Percentiles rank a stretch among this genome's conserved stretches.
Evolutionary conservation across 2,329 filamentous ascomycete genomes (phyloP).

Genomic region (Colletotrichum lini): DNA sequence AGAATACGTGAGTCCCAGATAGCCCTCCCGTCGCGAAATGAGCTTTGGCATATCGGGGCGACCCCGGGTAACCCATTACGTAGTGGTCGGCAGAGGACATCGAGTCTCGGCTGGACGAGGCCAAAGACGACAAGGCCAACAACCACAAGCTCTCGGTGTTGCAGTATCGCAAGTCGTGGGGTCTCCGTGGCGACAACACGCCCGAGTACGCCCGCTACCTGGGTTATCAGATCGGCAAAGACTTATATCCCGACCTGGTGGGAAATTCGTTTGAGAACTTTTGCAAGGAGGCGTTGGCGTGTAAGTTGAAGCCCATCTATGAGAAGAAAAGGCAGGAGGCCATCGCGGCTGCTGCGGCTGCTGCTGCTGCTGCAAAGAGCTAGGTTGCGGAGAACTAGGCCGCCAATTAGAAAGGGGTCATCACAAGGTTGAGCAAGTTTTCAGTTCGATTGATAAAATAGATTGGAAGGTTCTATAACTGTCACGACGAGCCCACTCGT

Average conservation of each 20-base stretch:
- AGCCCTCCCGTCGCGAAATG: too few relatives aligned
- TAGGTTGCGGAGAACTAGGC: background rate
- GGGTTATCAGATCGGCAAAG: conserved; percentile 65
- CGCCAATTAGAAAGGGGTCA: background rate
- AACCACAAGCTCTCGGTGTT: conserved; percentile 8
- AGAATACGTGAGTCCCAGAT: conserved; percentile 9
- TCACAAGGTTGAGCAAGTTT: background rate
- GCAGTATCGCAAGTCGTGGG: conserved; percentile 63
- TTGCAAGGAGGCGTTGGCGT: conserved; percentile 18
- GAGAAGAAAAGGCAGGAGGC: conserved; percentile 21
- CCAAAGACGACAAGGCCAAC: conserved; percentile 9
- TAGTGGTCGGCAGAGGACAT: conserved; percentile 26
- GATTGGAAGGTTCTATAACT: background rate
- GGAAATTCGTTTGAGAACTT: conserved; percentile 25
- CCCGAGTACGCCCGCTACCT: conserved; percentile 67
- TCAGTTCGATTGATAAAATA: background rate
- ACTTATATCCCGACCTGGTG: conserved; percentile 67
- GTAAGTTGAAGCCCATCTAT: conserved; percentile 9
- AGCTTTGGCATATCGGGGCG: too few relatives aligned
- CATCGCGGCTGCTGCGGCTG: background rate
- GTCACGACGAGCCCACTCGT: background rate
- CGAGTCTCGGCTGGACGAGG: conserved; percentile 18
- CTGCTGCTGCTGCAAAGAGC: background rate
- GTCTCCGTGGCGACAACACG: conserved; percentile 66
- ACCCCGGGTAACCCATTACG: background rate